Percentiles rank a stretch among this genome's conserved stretches.
Evolutionary conservation across 139 green algal species (phyloP).

Genomic region (Chlorella sp.): DNA sequence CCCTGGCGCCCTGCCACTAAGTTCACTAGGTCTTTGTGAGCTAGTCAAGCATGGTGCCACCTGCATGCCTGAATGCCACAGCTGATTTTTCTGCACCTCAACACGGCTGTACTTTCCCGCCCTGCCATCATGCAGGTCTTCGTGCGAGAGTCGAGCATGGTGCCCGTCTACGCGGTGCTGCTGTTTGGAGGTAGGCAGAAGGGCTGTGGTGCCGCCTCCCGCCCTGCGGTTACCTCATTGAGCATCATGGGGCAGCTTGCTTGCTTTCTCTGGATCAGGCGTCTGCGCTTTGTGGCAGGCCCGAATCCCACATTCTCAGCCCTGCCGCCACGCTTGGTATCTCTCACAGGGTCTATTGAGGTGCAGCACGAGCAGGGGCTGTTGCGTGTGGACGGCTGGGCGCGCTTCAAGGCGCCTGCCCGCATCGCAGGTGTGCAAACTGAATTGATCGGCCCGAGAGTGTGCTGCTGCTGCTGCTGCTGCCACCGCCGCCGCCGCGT

Average conservation of each 20-base stretch:
- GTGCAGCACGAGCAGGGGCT: slow-evolving; percentile 59
- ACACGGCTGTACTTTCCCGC: too few species aligned
- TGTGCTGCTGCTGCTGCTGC: background rate
- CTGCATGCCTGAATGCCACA: too few species aligned
- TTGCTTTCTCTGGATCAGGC: too few species aligned
- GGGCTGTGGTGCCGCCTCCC: background rate
- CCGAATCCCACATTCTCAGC: background rate
- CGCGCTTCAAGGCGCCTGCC: slow-evolving; percentile 70
- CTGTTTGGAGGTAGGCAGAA: slow-evolving; percentile 79
- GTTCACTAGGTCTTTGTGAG: too few species aligned
- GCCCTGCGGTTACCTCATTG: too few species aligned
- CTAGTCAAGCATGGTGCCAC: too few species aligned
- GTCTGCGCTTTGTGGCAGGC: too few species aligned
- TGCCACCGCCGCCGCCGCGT: background rate
- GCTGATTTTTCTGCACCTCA: too few species aligned
- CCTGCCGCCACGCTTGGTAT: background rate
- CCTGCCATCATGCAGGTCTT: slow-evolving; percentile 37
- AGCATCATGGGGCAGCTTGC: too few species aligned
- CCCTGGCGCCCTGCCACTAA: too few species aligned
- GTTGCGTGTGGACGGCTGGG: slow-evolving; percentile 70
- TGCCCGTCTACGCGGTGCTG: slow-evolving; percentile 85
- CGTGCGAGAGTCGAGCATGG: slow-evolving; percentile 77
- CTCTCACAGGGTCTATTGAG: slow-evolving; percentile 39
- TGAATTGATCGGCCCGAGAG: too few species aligned
- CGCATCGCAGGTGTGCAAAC: slow-evolving; percentile 48